A percentile compares a stretch with the other conserved stretches of the same genome.
Conservation (phyloP, 164 flowering plant genomes). For the Berberis vulgaris region DNA sequence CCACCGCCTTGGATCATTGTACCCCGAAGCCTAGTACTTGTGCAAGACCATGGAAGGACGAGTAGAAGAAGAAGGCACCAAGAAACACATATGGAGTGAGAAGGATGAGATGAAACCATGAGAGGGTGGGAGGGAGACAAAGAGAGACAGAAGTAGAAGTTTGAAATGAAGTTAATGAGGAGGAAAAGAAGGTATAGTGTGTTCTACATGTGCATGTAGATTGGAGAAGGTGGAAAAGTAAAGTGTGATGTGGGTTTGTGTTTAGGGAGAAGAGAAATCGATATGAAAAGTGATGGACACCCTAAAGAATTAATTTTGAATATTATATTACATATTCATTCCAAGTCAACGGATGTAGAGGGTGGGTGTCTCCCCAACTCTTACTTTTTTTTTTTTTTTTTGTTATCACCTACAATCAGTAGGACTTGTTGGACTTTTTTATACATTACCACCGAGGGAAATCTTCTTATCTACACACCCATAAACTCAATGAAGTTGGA, state of each 20-base stretch:
- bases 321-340: neutral
- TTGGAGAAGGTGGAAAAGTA: neutral
- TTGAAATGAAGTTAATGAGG: neutral
- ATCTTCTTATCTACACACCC: too few species aligned
- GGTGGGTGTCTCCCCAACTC: slow-evolving; percentile 7
- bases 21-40: slow-evolving; percentile 8
- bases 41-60: slow-evolving; percentile 4
- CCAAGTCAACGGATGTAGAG: slow-evolving; percentile 13
- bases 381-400: neutral
- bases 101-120: slow-evolving; percentile 6
- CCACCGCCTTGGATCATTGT: neutral
- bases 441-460: too few species aligned
- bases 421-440: too few species aligned
- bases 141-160: too few species aligned
- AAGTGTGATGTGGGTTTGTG: slow-evolving; percentile 2
- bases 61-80: neutral
- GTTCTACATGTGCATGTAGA: slow-evolving; percentile 15
- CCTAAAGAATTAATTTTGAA: slow-evolving; percentile 8
- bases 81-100: neutral
- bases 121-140: neutral
- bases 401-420: too few species aligned
- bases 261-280: neutral
- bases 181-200: neutral
- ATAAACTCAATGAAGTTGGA: too few species aligned
- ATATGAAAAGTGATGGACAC: slow-evolving; percentile 8